Evolutionary conservation across 352 stramenopile species (phyloP), one percentile per base, ranked within the genome.

Genomic region (Phytophthora pistaciae): DNA sequence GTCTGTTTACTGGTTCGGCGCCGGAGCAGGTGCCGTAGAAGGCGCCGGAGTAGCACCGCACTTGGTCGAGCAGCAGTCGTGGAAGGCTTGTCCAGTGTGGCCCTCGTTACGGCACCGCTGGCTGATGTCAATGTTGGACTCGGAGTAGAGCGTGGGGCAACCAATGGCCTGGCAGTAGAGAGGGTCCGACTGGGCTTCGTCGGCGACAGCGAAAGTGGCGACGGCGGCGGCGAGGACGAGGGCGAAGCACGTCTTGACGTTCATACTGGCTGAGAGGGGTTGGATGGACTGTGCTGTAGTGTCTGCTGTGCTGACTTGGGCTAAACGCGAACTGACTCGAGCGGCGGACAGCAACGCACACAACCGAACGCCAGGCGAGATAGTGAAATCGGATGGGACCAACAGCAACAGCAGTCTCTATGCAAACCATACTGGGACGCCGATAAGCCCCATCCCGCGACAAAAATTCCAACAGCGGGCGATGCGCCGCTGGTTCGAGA

Each of bases 271-370:
- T 49, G 20, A 36, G 49, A 25, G n/a, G n/a, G n/a, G 31, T 56
- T 68, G 48, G 48, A 25, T 64, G 11, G 18, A 8, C n/a, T 49
- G 42, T 13, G 20, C 31, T 29, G 25, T 4, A 29, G 18, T 11
- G 27, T 49, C 13, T 48, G n/a, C 40, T 64, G 31, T 53, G 29
- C 48, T 68, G 40, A 21, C 16, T 38, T 64, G 18, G 33, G 63
- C 49, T 44, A 70, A 75, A 75, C 23, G 53, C 38, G 50, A 56
- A 75, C 64, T 75, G 68, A 75, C 66, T 68, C 52, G 27, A 55
- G 14, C 7, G 11, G 27, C 38, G 38, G 38, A 33, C 55, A 49
- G 46, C 56, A 62, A 59, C 49, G 60, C 38, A 33, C 16, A 42
- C 38, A 44, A 44, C 11, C 20, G 46, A 55, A 61, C 59, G 31